A percentile compares a stretch with the other conserved stretches of the same genome.
These are phyloP conservation scores for Pyrrhoderma noxium DNA, from an alignment of 1,284 basidiomycete genomes.

Conservation along the genomic window DNA sequence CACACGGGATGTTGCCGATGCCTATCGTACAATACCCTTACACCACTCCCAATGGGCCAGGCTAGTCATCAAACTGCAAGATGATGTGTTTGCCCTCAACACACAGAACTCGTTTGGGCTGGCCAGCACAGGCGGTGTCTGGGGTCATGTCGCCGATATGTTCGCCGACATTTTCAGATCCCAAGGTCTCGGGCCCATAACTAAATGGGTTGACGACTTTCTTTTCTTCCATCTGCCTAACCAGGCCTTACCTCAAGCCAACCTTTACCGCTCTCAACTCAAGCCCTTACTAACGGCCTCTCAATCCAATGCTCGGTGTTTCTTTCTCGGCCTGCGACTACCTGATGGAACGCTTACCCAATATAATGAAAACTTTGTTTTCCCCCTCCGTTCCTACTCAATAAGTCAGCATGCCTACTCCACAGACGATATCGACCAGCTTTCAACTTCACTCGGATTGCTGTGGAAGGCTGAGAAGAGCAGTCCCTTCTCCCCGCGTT, in stretches of 20 bases:
- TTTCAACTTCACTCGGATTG: not conserved
- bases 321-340: constrained; percentile 10
- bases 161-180: constrained; percentile 25
- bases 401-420: too few species aligned
- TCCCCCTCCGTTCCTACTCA: not conserved
- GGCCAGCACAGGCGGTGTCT: constrained; percentile 25
- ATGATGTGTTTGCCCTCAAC: constrained; percentile 25
- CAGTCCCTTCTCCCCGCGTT: not conserved
- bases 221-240: constrained; percentile 28
- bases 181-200: constrained; percentile 28
- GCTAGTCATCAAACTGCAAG: not conserved
- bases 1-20: constrained; percentile 23
- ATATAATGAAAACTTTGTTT: constrained; percentile 18
- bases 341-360: constrained; percentile 18
- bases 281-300: not conserved
- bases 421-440: constrained; percentile 16
- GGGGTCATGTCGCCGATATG: constrained; percentile 27
- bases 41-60: constrained; percentile 21
- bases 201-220: constrained; percentile 37
- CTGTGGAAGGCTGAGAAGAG: constrained; percentile 5
- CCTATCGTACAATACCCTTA: too few species aligned
- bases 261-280: too few species aligned
- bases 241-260: not conserved
- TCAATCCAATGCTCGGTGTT: not conserved
- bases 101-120: constrained; percentile 29